Evolutionary conservation across 495 filamentous ascomycete species (phyloP), one percentile per base, ranked within the genome.

Genomic region (Parachaetomium inaequale): DNA sequence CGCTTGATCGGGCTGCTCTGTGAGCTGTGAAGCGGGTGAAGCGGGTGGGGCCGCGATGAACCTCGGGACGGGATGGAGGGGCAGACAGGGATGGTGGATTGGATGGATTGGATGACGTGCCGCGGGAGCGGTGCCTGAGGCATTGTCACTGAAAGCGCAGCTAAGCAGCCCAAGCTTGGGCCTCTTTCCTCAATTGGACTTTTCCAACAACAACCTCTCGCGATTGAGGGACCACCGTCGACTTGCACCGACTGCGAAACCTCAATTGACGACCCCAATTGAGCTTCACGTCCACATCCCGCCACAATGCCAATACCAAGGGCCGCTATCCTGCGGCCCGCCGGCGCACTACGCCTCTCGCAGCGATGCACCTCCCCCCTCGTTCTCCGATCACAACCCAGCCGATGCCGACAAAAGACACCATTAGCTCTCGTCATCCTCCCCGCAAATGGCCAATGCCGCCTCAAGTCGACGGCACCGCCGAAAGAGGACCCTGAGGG

Each of bases 381-480:
- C 54, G 34, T 34, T 14, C 36, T 62, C 1, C 59, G 58, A 38
- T 31, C 51, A 0, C 53, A 58, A n/a, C 51, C 61, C 28, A 57
- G 17, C 46, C 52, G 36, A 23, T 21, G 28, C 36, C 46, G 45
- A 10, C 55, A 55, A 46, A 61, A 43, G n/a, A 47, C 14, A 40
- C 23, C 36, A 32, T 53, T 42, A 4, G 40, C 34, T 1, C 43
- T 57, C 59, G n/a, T 46, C 26, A 23, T 55, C n/a, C 26, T 25
- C 15, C 34, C 21, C 10, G 2, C 7, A 1, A 26, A 40, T 19
- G 25, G 15, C 26, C 66, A 67, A 58, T 61, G 42, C 26, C 68
- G 70, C 53, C 15, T 58, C 4, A 63, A 64, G 19, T 69, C 68
- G 43, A 73, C 66, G 23, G 32, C 32, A 10, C 46, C 54, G 1